Base-by-base conservation (phyloP, 441 rosid genomes). In the Arabidopsis hybrid region DNA sequence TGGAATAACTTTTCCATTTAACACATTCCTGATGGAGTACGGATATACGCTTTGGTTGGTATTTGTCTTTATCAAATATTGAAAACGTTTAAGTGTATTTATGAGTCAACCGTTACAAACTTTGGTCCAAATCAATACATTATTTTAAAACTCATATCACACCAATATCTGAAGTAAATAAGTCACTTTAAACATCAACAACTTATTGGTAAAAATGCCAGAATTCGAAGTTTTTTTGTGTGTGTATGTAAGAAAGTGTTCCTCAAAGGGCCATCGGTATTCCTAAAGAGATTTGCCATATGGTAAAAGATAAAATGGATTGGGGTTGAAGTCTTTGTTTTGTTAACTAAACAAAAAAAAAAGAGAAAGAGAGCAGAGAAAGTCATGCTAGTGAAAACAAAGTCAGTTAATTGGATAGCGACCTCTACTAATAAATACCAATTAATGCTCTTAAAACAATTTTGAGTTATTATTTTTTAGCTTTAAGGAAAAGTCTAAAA, bases 21-120 rank as follows among this genome's bases (percentile, higher is more conserved):
- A 61, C 14, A 62, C 45, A 63, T 53, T 61, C 55, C 16, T 45
- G 14, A 65, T 18, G 42, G 14, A 7, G 11, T 17, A 36, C 18
- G n/a, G 57, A 45, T 9, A 52, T 65, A 39, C 17, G 52, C 14
- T 49, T 58, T 57, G 43, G 52, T 73, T 73, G 52, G 66, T 73
- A 65, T 65, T 46, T 73, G 78, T 66, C 78, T 66, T 32, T 73
- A 47, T 74, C 78, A 58, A 50, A 2, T 38, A 73, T 49, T 47
- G 36, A 58, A 47, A 66, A 12, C 55, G 26, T 39, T 53, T 21
- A 21, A 49, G 12, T 39, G 47, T 62, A 74, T 52, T 42, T 32
- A 67, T 68, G 74, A 42, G 35, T 32, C 52, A 9, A 51, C 52
- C 47, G 45, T 58, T 39, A 58, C 55, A 66, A 39, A 58, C 13